phyloP scores from a whole-genome alignment of 306 rosid species.

The Vigna angularis region DNA sequence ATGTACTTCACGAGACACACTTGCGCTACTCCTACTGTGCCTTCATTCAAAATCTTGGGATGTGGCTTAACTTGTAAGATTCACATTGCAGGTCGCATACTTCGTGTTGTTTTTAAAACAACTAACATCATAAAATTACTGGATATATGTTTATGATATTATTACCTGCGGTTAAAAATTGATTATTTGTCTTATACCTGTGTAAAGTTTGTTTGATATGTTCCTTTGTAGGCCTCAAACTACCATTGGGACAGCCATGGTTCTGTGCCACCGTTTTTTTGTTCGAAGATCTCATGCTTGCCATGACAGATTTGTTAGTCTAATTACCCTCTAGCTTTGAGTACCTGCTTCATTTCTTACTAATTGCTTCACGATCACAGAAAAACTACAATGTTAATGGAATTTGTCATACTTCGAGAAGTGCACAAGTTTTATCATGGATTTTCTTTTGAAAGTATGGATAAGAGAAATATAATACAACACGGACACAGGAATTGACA shows the following conservation, averaged over 20 bases:
- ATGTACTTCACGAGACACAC: constrained; percentile 64
- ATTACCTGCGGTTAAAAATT: background rate
- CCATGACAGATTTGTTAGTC: constrained; percentile 86
- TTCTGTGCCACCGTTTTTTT: constrained; percentile 83
- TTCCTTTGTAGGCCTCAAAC: constrained; percentile 76
- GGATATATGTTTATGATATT: background rate
- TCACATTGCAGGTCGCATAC: constrained; percentile 30
- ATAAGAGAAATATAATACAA: too few relatives aligned
- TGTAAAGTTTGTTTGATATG: constrained; percentile 31
- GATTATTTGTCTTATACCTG: constrained; percentile 1
- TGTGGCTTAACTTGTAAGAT: constrained; percentile 75
- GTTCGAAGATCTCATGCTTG: constrained; percentile 76
- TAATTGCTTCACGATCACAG: constrained; percentile 4
- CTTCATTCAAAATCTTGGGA: constrained; percentile 77
- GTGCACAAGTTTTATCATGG: background rate
- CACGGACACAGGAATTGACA: too few relatives aligned
- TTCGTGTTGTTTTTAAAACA: background rate
- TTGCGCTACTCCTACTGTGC: constrained; percentile 77
- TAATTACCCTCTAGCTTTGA: background rate
- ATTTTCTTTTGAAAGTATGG: too few relatives aligned
- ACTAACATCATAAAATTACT: background rate
- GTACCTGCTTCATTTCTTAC: constrained; percentile 5
- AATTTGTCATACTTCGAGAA: background rate
- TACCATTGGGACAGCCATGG: constrained; percentile 80
- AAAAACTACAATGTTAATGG: background rate